Percentiles rank a stretch among this genome's conserved stretches.
These are phyloP conservation scores for Teratosphaeriaceae sp. DNA, from an alignment of 2,329 filamentous ascomycete genomes.

Conservation along the genomic window DNA sequence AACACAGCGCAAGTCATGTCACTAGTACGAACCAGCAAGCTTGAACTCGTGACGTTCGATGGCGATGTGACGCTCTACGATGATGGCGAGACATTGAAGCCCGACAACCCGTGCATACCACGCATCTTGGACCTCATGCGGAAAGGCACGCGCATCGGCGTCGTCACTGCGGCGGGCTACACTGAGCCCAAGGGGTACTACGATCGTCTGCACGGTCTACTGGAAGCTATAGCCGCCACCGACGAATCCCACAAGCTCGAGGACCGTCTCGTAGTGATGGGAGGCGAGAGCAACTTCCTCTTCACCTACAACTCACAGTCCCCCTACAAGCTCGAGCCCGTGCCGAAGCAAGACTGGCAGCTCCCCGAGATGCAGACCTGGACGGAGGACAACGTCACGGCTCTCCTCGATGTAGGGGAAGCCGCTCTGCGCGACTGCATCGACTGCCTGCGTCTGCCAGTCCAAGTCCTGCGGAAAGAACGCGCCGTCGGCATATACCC, in stretches of 20 bases:
- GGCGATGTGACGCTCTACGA: slow-evolving; percentile 92
- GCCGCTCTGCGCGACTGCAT: slow-evolving; percentile 76
- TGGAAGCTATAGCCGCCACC: slow-evolving; percentile 67
- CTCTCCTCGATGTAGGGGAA: slow-evolving; percentile 85
- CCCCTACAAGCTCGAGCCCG: slow-evolving; percentile 61
- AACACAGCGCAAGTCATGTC: slow-evolving; percentile 95
- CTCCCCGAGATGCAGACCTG: slow-evolving; percentile 71
- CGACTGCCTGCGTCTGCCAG: slow-evolving; percentile 69
- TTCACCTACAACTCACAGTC: slow-evolving; percentile 67
- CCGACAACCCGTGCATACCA: slow-evolving; percentile 69
- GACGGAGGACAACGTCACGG: slow-evolving; percentile 68
- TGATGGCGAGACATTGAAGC: slow-evolving; percentile 70
- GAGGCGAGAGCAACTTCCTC: slow-evolving; percentile 92
- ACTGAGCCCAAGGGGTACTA: slow-evolving; percentile 81
- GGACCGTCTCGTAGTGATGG: slow-evolving; percentile 81
- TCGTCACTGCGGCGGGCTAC: slow-evolving; percentile 95
- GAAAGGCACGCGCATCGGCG: slow-evolving; percentile 77
- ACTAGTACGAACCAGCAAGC: slow-evolving; percentile 63
- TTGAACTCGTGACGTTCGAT: slow-evolving; percentile 91
- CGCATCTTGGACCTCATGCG: slow-evolving; percentile 64
- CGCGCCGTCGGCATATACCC: slow-evolving; percentile 53
- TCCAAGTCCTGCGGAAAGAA: slow-evolving; percentile 77
- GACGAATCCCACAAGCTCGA: slow-evolving; percentile 60
- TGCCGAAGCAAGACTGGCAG: slow-evolving; percentile 61
- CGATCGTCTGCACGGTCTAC: slow-evolving; percentile 74